Base-by-base conservation (phyloP, 106 monocot species). In the Dactylorhiza incarnata region DNA sequence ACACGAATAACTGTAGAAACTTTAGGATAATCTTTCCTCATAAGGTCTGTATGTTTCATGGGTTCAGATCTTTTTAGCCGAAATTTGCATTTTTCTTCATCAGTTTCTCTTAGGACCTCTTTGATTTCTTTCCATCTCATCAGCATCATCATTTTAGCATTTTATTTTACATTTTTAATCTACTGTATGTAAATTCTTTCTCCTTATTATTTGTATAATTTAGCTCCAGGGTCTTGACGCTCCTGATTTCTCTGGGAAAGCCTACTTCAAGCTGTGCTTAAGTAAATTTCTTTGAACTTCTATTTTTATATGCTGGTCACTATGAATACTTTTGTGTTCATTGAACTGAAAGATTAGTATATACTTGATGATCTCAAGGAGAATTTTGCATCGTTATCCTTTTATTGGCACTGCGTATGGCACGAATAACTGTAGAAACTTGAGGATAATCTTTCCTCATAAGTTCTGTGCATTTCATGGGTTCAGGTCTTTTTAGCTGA, bases 231-330 rank as follows among this genome's bases (percentile, higher is more conserved):
- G 73, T 72, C 76, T 68, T 80, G 54, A 73, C 48, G 66, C 80
- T 77, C 45, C 58, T 77, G 29, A 65, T 65, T 49, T 67, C 52
- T 54, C 72, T 49, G 68, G 37, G 70, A 52, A 83, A 76, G 61
- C 45, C 65, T 80, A 68, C 53, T 79, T 71, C 80, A 76, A 72
- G 61, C 71, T 83, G 73, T 58, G 74, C 26, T 37, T 79, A 75
- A 61, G 74, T 78, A 78, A 61, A 56, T 25, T 78, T 73, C 37
- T 63, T 69, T 78, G 49, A 56, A 9, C 72, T 47, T 49, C 44
- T 45, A 15, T 58, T 59, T 46, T 13, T 71, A 26, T 70, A 19
- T 45, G 45, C 43, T 68, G 52, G 9, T 45, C 77, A 49, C 45
- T 71, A 22, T 48, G 14, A 22, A 48, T 19, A 48, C 43, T 3